A percentile compares a stretch with the other conserved stretches of the same genome.
Conservation (phyloP, 306 rosid species). For the Astragalus membranaceus region DNA sequence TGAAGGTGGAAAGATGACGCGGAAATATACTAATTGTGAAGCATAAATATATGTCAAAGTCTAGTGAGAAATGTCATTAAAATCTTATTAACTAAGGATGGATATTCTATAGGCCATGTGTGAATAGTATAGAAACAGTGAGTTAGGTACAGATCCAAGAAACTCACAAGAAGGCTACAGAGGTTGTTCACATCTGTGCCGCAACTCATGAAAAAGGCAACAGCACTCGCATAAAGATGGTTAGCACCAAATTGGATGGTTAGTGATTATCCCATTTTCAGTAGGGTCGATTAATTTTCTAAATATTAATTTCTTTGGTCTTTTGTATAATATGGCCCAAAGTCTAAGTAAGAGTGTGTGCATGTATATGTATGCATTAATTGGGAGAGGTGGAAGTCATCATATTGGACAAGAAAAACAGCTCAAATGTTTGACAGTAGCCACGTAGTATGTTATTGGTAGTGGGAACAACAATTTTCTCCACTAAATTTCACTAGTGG, state of each 20-base stretch:
- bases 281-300: not conserved
- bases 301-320: not conserved
- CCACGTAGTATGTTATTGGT: not conserved
- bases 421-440: not conserved
- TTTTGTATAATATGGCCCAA: too few species aligned
- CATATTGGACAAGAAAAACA: not conserved
- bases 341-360: conserved; percentile 11
- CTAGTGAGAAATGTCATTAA: conserved; percentile 48
- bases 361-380: conserved; percentile 18
- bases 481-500: conserved; percentile 20
- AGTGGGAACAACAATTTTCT: conserved; percentile 35
- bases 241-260: conserved; percentile 31
- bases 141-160: conserved; percentile 20
- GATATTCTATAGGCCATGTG: conserved; percentile 1
- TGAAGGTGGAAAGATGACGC: conserved; percentile 64
- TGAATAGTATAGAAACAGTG: conserved; percentile 4
- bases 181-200: conserved; percentile 12
- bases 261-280: conserved; percentile 4
- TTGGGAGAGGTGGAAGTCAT: conserved; percentile 20
- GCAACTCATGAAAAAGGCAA: conserved; percentile 12
- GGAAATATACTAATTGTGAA: conserved; percentile 15
- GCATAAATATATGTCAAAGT: conserved; percentile 29
- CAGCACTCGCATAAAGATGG: not conserved
- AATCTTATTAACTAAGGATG: conserved; percentile 2
- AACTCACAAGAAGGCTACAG: conserved; percentile 1